A percentile compares a stretch with the other conserved stretches of the same genome.
Evolutionary conservation across 768 basidiomycete genomes (phyloP).

Genomic region (Pholiota molesta): DNA sequence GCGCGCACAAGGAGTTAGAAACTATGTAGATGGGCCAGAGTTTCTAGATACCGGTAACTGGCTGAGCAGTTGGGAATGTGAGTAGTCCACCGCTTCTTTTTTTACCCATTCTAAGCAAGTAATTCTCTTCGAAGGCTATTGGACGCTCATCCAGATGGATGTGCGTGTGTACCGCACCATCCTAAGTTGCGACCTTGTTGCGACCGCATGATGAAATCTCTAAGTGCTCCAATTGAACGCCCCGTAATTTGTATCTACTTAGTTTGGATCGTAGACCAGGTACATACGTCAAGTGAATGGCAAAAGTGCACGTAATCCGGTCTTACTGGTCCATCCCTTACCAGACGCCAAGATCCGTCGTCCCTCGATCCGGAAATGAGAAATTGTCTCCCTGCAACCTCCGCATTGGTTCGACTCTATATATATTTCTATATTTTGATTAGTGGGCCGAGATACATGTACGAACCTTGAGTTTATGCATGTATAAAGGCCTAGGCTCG

Average conservation of each 20-base stretch:
- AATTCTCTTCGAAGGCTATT: background rate
- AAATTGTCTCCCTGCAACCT: background rate
- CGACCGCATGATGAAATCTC: background rate
- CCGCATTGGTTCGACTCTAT: background rate
- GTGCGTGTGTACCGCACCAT: background rate
- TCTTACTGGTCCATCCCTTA: background rate
- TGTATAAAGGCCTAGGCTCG: background rate
- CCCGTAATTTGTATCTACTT: background rate
- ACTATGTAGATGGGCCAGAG: too few relatives aligned
- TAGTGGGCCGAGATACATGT: background rate
- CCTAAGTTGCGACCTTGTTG: background rate
- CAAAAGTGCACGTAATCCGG: background rate
- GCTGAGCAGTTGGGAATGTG: background rate
- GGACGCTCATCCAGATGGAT: background rate
- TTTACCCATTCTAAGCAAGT: background rate
- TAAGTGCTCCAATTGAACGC: background rate
- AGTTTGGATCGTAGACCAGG: constrained; percentile 1
- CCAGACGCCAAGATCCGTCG: background rate
- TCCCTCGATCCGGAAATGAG: background rate
- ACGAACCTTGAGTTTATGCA: background rate
- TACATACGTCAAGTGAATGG: constrained; percentile 7
- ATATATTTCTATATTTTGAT: background rate
- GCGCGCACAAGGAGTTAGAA: too few relatives aligned
- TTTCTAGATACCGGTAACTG: background rate
- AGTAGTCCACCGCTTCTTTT: background rate